Evolutionary conservation across 371 early-diverging fungal genomes (phyloP).

Genomic region (Mortierella sp.): DNA sequence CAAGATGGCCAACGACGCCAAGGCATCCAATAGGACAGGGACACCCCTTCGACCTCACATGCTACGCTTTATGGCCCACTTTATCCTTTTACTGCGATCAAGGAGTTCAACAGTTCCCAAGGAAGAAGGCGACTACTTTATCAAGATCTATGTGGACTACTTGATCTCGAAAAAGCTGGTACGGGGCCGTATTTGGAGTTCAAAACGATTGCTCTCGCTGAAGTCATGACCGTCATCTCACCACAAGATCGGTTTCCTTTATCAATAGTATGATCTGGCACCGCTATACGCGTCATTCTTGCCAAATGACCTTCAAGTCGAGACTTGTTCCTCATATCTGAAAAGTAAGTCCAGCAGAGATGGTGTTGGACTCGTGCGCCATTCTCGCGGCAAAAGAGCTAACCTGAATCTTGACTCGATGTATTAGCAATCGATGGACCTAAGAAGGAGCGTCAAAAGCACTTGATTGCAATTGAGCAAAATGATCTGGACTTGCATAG

Average conservation of each 20-base stretch:
- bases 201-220: not conserved
- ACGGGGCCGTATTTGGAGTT: not conserved
- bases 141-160: slow-evolving; percentile 56
- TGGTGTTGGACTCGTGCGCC: not conserved
- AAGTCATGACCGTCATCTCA: too few relatives aligned
- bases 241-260: not conserved
- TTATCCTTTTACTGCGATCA: slow-evolving; percentile 42
- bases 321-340: slow-evolving; percentile 39
- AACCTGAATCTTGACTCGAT: not conserved
- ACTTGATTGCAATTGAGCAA: slow-evolving; percentile 18
- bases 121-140: slow-evolving; percentile 40
- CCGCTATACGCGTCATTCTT: slow-evolving; percentile 49
- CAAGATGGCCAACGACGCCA: slow-evolving; percentile 32
- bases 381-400: not conserved
- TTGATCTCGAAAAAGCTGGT: slow-evolving; percentile 45
- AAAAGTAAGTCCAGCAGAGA: slow-evolving; percentile 22
- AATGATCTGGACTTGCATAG: slow-evolving; percentile 32
- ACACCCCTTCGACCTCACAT: slow-evolving; percentile 32
- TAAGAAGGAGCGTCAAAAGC: slow-evolving; percentile 26
- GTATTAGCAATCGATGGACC: slow-evolving; percentile 32
- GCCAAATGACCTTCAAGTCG: slow-evolving; percentile 37
- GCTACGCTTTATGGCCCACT: slow-evolving; percentile 49
- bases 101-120: slow-evolving; percentile 29
- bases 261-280: slow-evolving; percentile 38
- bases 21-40: slow-evolving; percentile 9